Percentiles rank a stretch among this genome's conserved stretches.
Conservation (phyloP, 352 stramenopile species). For the Globisporangium viniferum region DNA sequence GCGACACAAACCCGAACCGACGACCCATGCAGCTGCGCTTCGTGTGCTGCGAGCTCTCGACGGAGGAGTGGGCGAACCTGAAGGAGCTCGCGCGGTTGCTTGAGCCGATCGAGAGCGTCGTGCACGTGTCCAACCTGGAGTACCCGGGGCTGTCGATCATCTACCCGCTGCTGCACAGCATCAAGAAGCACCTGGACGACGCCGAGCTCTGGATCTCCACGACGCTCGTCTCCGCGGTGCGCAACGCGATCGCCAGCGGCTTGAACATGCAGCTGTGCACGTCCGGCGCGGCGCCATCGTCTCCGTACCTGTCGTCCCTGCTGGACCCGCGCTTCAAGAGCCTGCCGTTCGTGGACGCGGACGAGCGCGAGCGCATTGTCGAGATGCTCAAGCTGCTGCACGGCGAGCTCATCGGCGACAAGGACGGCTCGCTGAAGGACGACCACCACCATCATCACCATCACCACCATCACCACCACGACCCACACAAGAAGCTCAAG, state of each 20-base stretch:
- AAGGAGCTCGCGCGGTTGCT: constrained; percentile 66
- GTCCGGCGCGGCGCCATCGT: constrained; percentile 35
- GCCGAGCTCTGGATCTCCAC: constrained; percentile 62
- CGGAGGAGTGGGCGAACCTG: constrained; percentile 61
- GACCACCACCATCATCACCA: constrained; percentile 17
- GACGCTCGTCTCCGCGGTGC: constrained; percentile 54
- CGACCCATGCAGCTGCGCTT: constrained; percentile 77
- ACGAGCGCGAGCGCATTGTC: constrained; percentile 50
- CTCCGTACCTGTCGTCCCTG: constrained; percentile 64
- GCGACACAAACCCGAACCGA: constrained; percentile 63
- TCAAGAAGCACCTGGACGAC: constrained; percentile 68
- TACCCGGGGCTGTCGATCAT: constrained; percentile 72
- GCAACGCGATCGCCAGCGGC: constrained; percentile 48
- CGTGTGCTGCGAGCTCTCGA: constrained; percentile 67
- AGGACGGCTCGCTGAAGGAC: constrained; percentile 15
- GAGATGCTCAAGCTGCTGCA: constrained; percentile 55
- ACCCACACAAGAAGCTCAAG: constrained; percentile 3
- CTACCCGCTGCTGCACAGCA: constrained; percentile 61
- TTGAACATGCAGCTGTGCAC: constrained; percentile 56
- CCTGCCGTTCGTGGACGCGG: constrained; percentile 55
- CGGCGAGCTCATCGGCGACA: constrained; percentile 31
- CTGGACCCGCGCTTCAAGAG: constrained; percentile 76
- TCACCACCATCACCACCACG: constrained; percentile 17
- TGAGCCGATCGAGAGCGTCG: constrained; percentile 62
- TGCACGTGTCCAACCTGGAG: constrained; percentile 60